Conservation (phyloP, 371 early-diverging fungal genomes). For the Polyrhizophydium stewartii region DNA sequence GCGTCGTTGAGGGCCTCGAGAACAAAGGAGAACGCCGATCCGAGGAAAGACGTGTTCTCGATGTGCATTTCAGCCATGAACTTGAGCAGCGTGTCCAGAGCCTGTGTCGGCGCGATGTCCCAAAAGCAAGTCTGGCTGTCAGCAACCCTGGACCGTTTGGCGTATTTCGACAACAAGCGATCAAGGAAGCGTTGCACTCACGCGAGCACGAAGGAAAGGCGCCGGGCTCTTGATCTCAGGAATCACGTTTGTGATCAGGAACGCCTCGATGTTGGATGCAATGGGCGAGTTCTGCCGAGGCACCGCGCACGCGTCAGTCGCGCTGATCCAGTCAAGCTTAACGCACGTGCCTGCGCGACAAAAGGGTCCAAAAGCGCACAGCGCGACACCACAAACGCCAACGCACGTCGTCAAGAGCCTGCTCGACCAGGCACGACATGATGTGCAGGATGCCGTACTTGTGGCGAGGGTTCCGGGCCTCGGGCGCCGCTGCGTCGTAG, state of each 20-base stretch:
- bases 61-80: slow-evolving; percentile 24
- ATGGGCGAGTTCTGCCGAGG: slow-evolving; percentile 28
- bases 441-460: slow-evolving; percentile 89
- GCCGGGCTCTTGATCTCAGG: slow-evolving; percentile 79
- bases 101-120: slow-evolving; percentile 6
- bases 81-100: slow-evolving; percentile 26
- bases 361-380: too few relatives aligned
- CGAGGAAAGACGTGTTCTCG: slow-evolving; percentile 14
- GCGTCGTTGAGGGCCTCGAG: slow-evolving; percentile 64
- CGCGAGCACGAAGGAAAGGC: slow-evolving; percentile 77
- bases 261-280: slow-evolving; percentile 63
- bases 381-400: slow-evolving; percentile 3
- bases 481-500: slow-evolving; percentile 35
- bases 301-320: too few relatives aligned
- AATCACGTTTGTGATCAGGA: slow-evolving; percentile 76
- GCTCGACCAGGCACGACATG: slow-evolving; percentile 54
- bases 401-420: slow-evolving; percentile 18
- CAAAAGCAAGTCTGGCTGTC: too few relatives aligned
- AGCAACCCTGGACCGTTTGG: too few relatives aligned
- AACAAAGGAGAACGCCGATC: slow-evolving; percentile 51
- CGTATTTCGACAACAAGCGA: neutral
- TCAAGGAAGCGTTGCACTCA: slow-evolving; percentile 29
- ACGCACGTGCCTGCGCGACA: too few relatives aligned
- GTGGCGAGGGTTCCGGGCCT: slow-evolving; percentile 60
- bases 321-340: too few relatives aligned